Percentiles rank a stretch among this genome's conserved stretches.
These are phyloP conservation scores for Epicoccum nigrum DNA, from an alignment of 2,329 filamentous ascomycete species.

Conservation along the genomic window DNA sequence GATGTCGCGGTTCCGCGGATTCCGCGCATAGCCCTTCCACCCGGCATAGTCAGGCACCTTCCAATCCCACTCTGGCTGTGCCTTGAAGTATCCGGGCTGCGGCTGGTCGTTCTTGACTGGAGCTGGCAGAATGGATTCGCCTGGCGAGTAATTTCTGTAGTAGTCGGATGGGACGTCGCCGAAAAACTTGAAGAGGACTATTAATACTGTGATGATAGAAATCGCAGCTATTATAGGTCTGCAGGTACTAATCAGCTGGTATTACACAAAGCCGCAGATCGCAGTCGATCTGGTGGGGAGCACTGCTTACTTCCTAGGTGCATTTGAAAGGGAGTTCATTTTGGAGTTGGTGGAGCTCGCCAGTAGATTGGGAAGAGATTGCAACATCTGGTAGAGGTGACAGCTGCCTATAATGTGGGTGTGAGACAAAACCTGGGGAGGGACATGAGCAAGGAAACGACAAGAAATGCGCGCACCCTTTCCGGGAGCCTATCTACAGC, in stretches of 20 bases:
- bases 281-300: not conserved
- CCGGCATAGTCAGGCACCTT: slow-evolving; percentile 31
- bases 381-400: slow-evolving; percentile 4
- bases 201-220: slow-evolving; percentile 24
- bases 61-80: slow-evolving; percentile 42
- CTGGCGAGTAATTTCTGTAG: slow-evolving; percentile 34
- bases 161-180: slow-evolving; percentile 34
- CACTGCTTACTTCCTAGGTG: slow-evolving; percentile 10
- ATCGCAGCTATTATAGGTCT: slow-evolving; percentile 33
- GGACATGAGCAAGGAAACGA: slow-evolving; percentile 17
- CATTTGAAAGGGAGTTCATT: slow-evolving; percentile 11
- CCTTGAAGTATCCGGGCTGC: slow-evolving; percentile 42
- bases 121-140: slow-evolving; percentile 21
- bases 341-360: not conserved
- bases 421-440: not conserved
- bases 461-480: slow-evolving; percentile 7
- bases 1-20: slow-evolving; percentile 43
- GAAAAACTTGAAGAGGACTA: slow-evolving; percentile 34
- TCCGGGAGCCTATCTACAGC: slow-evolving; percentile 15
- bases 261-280: not conserved
- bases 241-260: not conserved
- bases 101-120: slow-evolving; percentile 29
- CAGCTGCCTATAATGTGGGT: slow-evolving; percentile 5
- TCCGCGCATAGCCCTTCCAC: slow-evolving; percentile 40
- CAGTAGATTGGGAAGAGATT: slow-evolving; percentile 6